Evolutionary conservation across 768 basidiomycete genomes (phyloP), one percentile per base, ranked within the genome.

Genomic region (Daedaleopsis sinensis): DNA sequence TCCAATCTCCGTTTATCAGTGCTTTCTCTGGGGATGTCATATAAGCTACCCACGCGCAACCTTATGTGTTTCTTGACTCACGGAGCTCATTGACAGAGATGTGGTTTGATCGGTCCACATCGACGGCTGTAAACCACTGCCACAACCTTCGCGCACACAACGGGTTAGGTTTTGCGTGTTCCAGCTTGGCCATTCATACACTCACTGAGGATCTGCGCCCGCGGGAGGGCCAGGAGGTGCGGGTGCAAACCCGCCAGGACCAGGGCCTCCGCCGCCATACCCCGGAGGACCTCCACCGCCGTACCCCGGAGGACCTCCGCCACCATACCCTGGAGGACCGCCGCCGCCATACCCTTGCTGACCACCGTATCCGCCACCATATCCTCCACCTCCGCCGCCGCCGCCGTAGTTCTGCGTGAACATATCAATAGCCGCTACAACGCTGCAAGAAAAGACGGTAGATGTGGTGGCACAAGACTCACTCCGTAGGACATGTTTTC

Each of bases 151-250:
- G 55, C n/a, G 15, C 19, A 55, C 27, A 32, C 27, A 32, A 32
- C 7, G 4, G 10, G 32, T 11, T 7, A n/a, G 1, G 39, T 48
- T 27, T 48, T 13, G 9, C 5, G 19, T 10, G 18, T 13, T 38
- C 27, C 11, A 9, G 12, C 37, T 37, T 13, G 23, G 8, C 18
- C 39, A 10, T 42, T 42, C 36, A 7, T 10, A 38, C 10, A 76
- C 88, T 71, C 66, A 93, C 91, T 89, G 84, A 24, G 90, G 90
- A 57, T 93, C 91, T 15, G 86, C 86, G 35, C 88, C 90, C 12
- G 85, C 81, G 7, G 87, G 88, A 3, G 85, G 78, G 9, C 78
- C 83, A 16, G 70, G 70, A 19, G 67, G 65, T 3, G 68, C 51
- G 9, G 73, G 66, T 36, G 64, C 67, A 53, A 78, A 78, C 15